Percentiles rank a stretch among this genome's conserved stretches.
These are phyloP conservation scores for Drechmeria coniospora DNA, from an alignment of 2,329 filamentous ascomycete genomes.

Conservation along the genomic window DNA sequence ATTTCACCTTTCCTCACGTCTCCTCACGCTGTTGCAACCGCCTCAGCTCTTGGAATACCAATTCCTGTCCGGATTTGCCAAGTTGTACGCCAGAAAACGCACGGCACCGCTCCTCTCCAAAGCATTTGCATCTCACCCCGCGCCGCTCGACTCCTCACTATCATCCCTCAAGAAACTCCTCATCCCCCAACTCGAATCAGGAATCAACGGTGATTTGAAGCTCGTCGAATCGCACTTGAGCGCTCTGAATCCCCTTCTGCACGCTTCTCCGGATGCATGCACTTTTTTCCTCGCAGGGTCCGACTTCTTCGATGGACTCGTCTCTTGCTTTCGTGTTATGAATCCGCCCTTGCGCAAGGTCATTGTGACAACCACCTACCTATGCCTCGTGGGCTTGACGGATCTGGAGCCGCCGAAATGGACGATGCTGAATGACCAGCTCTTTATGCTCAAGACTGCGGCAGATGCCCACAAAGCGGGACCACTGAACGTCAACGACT, in stretches of 20 bases:
- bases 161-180: conserved; percentile 45
- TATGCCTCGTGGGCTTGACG: conserved; percentile 57
- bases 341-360: conserved; percentile 48
- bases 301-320: conserved; percentile 70
- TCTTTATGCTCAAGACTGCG: conserved; percentile 63
- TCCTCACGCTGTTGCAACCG: conserved; percentile 28
- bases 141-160: conserved; percentile 37
- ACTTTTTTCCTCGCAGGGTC: conserved; percentile 64
- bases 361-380: conserved; percentile 58
- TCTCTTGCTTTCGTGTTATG: conserved; percentile 48
- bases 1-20: conserved; percentile 48
- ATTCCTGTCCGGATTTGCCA: conserved; percentile 54
- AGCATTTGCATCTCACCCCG: conserved; percentile 36
- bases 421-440: conserved; percentile 64
- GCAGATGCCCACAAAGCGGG: conserved; percentile 48
- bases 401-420: conserved; percentile 52
- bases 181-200: conserved; percentile 46
- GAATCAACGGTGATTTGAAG: conserved; percentile 37
- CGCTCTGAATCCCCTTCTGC: conserved; percentile 47
- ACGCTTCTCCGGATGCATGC: conserved; percentile 40
- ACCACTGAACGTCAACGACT: conserved; percentile 43
- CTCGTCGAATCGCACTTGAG: conserved; percentile 38
- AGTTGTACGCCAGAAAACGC: conserved; percentile 49
- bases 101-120: conserved; percentile 31
- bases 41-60: conserved; percentile 44